Evolutionary conservation across 768 basidiomycete genomes (phyloP), one percentile per base, ranked within the genome.

Genomic region (Gloeostereum incarnatum): DNA sequence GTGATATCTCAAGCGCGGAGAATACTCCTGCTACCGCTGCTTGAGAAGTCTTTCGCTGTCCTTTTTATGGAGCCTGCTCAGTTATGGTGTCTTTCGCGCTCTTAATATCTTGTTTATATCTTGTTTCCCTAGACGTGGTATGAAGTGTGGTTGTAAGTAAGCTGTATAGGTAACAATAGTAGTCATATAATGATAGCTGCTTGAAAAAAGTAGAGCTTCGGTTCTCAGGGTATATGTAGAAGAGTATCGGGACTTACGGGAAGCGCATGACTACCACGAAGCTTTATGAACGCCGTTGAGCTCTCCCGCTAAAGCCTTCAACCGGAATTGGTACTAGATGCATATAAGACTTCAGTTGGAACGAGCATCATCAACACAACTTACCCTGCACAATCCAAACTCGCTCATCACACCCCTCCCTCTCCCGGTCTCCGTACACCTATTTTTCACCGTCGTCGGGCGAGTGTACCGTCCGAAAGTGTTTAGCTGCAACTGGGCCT

Each of bases 401-500:
- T 93, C 83, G 52, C 81, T 79, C 48, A 97, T 83, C 22, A 96
- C 66, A 38, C 92, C 94, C 43, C 90, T 72, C 5, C 89, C 91
- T 42, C 79, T 69, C 1, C 94, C 94, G 6, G 87, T 78, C 58
- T 83, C 87, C 14, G 69, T 62, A 49, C 94, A 98, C 19, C 93
- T 69, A 55, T 92, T 91, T 65, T 89, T 92, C 22, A 96, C 85
- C 2, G 78, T 80, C 10, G 80, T 79, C n/a, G 88, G 84, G 26
- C 87, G 78, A 1, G 87, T 82, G 55, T 89, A 81, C 18, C 75
- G 72, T 35, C 75, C 80, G 49, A 96, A 88, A 4, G 81, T 78
- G 60, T 94, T 94, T 35, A 96, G 68, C 53, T 96, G 91, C 44
- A 98, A 63, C 58, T 96, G 92, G 11, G 94, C 94, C 48, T 92